Conservation (phyloP, 176 grass and related monocot genomes). For the Rhynchospora tenuis region DNA sequence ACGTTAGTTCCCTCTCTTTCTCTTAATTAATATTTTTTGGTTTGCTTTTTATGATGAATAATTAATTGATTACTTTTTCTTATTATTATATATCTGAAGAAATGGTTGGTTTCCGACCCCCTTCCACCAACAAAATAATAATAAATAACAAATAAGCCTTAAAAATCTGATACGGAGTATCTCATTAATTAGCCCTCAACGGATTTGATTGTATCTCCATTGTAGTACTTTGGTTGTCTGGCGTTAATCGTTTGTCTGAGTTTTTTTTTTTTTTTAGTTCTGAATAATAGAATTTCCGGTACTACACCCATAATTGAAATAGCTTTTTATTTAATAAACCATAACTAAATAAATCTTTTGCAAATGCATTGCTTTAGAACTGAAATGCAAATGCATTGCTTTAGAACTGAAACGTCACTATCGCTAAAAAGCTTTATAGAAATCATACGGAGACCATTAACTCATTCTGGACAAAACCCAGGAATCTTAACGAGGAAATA, state of each 20-base stretch:
- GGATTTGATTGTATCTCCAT: not conserved
- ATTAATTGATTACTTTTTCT: conserved; percentile 3
- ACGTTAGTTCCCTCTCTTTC: conserved; percentile 27
- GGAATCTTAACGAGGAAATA: no score
- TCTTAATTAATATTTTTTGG: conserved; percentile 6
- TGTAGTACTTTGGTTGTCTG: not conserved
- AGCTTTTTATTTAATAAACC: not conserved
- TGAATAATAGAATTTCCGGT: not conserved
- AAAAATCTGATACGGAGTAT: not conserved
- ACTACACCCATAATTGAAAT: not conserved
- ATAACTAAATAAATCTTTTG: not conserved
- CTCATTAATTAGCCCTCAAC: not conserved
- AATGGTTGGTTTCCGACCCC: not conserved
- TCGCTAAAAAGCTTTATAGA: no score
- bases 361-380: not conserved
- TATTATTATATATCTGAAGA: not conserved
- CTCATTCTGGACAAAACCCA: no score
- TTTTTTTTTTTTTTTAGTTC: not conserved
- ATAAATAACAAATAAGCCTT: not conserved
- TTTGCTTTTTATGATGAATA: conserved; percentile 13
- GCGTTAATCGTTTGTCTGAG: no score
- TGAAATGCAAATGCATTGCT: not conserved
- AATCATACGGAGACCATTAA: no score
- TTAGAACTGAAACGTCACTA: no score
- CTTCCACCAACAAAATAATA: not conserved